Percentiles rank a stretch among this genome's conserved stretches.
phyloP scores from a whole-genome alignment of 2,329 filamentous ascomycete species.

The Cladosporium sp. region DNA sequence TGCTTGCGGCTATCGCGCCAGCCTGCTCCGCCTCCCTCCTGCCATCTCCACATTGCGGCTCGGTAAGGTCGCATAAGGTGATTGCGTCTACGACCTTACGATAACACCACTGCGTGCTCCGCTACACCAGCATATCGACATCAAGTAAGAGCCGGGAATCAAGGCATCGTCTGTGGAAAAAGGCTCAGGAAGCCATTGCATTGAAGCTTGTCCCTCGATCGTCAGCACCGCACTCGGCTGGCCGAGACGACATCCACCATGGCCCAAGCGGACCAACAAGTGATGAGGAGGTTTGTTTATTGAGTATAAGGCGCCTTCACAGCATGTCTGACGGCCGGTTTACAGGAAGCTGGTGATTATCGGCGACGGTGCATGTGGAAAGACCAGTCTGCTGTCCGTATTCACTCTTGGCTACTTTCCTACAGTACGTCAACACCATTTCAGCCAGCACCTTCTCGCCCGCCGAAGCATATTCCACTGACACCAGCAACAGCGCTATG shows the following conservation, averaged over 20 bases:
- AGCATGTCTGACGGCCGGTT: conserved; percentile 14
- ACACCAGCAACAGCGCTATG: conserved; percentile 37
- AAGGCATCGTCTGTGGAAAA: background rate
- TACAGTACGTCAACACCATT: conserved; percentile 63
- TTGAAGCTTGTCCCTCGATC: background rate
- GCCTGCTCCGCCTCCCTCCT: background rate
- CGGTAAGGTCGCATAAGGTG: background rate
- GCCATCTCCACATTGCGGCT: background rate
- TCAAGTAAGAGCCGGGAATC: background rate
- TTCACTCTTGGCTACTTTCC: conserved; percentile 98
- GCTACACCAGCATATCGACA: too few species aligned
- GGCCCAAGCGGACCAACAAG: conserved; percentile 33
- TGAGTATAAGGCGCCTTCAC: background rate
- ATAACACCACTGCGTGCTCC: too few species aligned
- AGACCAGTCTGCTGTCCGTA: conserved; percentile 93
- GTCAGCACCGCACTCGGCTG: conserved; percentile 9
- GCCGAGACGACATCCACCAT: conserved; percentile 19
- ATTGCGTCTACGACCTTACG: too few species aligned
- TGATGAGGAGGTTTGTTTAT: conserved; percentile 32
- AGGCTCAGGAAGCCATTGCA: conserved; percentile 2
- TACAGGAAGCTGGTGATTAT: conserved; percentile 91
- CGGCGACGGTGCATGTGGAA: conserved; percentile 94
- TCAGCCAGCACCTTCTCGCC: background rate
- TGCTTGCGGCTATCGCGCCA: background rate
- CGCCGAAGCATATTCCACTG: conserved; percentile 10